Evolutionary conservation across 1,284 basidiomycete genomes (phyloP), one percentile per base, ranked within the genome.

Genomic region (Fomitiporia mediterranea): DNA sequence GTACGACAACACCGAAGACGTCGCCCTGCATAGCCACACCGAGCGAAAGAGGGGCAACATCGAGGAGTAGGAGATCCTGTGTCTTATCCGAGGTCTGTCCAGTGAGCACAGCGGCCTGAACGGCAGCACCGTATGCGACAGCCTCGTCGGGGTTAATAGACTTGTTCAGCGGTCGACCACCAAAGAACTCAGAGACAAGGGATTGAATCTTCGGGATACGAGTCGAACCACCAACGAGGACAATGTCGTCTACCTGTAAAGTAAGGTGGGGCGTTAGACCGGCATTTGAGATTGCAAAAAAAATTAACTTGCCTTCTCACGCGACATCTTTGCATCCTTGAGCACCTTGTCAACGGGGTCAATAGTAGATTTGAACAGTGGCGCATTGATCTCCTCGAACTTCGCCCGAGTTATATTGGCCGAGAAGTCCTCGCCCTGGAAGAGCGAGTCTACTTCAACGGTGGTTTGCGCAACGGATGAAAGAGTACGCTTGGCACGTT

Each of bases 131-230:
- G 72, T 94, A 94, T 56, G 91, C 92, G 66, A 94, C 93, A 66
- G 92, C 93, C 77, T 95, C 92, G 69, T 95, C 93, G 61, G 93
- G 93, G 81, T 95, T 95, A 77, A 96, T 95, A 62, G 91, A 94
- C 85, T 98, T 98, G 90, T 98, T 99, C 70, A 97, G 78, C 74
- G 96, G 90, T 69, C 94, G 94, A 61, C 94, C 94, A 74, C 89
- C 90, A 73, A 99, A 99, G 84, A 87, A 94, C 72, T 99, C 96
- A 62, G 95, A 98, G 59, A 99, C 94, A 61, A 99, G 87, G 28
- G 93, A 84, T 78, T 98, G 96, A 67, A 99, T 92, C 82, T 98
- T 98, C 68, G 96, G 96, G 73, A 99, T 99, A 86, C 97, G 96
- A 65, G 97, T 99, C 56, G 97, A 99, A 66, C 97, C 95, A 81